Evolutionary conservation across 2,329 filamentous ascomycete genomes (phyloP).

Genomic region (Thelonectria discophora): DNA sequence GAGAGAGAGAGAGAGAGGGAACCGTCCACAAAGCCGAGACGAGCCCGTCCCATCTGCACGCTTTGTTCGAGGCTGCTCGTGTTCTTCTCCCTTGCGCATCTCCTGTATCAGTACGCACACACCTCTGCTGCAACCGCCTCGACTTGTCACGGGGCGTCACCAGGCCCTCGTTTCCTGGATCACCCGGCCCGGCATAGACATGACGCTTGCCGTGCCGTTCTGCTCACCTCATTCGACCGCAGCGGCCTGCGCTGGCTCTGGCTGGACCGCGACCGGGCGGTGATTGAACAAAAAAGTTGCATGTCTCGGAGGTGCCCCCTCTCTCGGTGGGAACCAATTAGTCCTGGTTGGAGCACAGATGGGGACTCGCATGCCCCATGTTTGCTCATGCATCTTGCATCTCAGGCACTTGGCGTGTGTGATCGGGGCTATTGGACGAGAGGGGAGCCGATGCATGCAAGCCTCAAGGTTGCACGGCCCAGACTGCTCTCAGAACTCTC

Average conservation of each 20-base stretch:
- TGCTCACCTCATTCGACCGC: neutral
- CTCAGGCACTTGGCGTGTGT: constrained; percentile 16
- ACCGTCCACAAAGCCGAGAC: neutral
- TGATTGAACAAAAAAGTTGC: constrained; percentile 22
- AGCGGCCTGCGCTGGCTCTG: too few relatives aligned
- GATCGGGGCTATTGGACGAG: constrained; percentile 9
- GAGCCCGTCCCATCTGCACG: neutral
- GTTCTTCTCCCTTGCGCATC: too few relatives aligned
- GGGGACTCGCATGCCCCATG: neutral
- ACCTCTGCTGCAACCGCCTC: too few relatives aligned
- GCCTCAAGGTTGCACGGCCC: neutral
- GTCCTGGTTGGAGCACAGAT: neutral
- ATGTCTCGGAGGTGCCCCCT: constrained; percentile 33
- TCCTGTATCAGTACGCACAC: too few relatives aligned
- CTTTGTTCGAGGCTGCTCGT: neutral
- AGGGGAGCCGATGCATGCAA: neutral
- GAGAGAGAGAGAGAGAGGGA: too few relatives aligned
- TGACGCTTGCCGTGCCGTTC: constrained; percentile 3
- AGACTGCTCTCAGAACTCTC: neutral
- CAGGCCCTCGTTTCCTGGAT: too few relatives aligned
- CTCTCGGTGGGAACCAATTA: constrained; percentile 17
- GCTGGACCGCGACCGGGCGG: constrained; percentile 15
- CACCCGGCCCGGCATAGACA: neutral
- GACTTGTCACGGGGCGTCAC: too few relatives aligned
- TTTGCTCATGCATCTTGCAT: constrained; percentile 7